Base-by-base conservation (phyloP, 2,329 filamentous ascomycete species). In the Verticillium zaregamsianum region DNA sequence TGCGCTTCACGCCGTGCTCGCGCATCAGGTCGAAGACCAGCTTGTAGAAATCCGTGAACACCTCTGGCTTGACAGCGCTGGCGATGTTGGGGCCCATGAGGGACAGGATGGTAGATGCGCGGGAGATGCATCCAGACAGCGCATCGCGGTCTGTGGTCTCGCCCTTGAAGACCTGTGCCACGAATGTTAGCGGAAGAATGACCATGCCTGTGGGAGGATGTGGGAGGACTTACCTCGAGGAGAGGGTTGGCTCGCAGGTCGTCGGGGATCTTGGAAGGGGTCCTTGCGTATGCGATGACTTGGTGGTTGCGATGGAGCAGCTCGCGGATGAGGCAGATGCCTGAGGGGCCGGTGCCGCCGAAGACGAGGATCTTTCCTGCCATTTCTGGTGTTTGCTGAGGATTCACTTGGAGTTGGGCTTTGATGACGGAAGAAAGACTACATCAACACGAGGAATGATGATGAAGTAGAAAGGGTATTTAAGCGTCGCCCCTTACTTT, bases 331-430 rank as follows among this genome's bases (percentile, higher is more conserved):
- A 74, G 64, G 54, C 67, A 70, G 23, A 73, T 68, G 5, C 72
- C 72, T 0, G 72, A 66, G 2, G 73, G 72, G 3, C 71, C 72
- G 1, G 72, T 74, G n/a, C 62, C 71, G 1, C 72, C 72, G 11
- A 74, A 64, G 3, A 74, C 69, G 3, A 74, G 68, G 17, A 71
- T 60, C 55, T 33, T 61, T n/a, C 54, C 54, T 3, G 54, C 32
- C 54, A 56, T 56, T 35, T 23, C 32, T 14, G 8, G 3, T 35
- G 33, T 12, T 14, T 35, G 33, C 33, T 28, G 28, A 6, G 4
- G 1, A 6, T 28, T 28, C 28, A 28, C 28, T 5, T 28, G 28
- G 28, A 28, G 28, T 28, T 28, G 25, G 5, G 3, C 25, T 3
- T 5, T 28, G n/a, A n/a, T n/a, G n/a, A 28, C 25, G 25, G 5